Evolutionary conservation across 192 early-diverging fungal genomes (phyloP).

Genomic region (Piromyces finnis): DNA sequence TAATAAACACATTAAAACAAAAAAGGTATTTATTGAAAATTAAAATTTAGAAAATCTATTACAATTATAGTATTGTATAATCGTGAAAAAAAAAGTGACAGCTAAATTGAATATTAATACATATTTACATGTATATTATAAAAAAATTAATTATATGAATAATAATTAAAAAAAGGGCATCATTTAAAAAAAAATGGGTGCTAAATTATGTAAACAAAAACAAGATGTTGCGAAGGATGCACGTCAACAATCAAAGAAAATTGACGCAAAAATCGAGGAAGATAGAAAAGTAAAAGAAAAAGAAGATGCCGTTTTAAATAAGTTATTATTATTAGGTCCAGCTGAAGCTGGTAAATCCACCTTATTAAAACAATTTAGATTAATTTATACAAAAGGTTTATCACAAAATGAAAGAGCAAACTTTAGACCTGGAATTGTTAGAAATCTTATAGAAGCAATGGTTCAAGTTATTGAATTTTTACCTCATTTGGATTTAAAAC

Average conservation of each 20-base stretch:
- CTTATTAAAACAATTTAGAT: neutral
- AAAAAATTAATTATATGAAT: neutral
- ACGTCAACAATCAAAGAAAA: neutral
- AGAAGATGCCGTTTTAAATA: neutral
- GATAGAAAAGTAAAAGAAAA: neutral
- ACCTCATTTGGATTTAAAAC: neutral
- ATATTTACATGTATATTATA: no score
- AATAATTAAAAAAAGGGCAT: neutral
- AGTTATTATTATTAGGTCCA: neutral
- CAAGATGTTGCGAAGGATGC: neutral
- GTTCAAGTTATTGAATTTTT: neutral
- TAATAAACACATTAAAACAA: no score
- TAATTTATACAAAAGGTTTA: neutral
- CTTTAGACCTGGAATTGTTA: neutral
- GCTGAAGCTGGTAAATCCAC: constrained; percentile 3
- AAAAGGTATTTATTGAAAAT: no score
- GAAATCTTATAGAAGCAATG: neutral
- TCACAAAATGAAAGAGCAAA: neutral
- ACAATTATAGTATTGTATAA: no score
- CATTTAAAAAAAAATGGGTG: neutral
- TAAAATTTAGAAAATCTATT: no score
- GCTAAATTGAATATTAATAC: no score
- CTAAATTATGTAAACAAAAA: neutral
- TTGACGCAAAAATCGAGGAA: neutral
- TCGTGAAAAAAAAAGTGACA: no score